Conservation (phyloP, 2,329 filamentous ascomycete genomes). For the Fusarium kyushuense region DNA sequence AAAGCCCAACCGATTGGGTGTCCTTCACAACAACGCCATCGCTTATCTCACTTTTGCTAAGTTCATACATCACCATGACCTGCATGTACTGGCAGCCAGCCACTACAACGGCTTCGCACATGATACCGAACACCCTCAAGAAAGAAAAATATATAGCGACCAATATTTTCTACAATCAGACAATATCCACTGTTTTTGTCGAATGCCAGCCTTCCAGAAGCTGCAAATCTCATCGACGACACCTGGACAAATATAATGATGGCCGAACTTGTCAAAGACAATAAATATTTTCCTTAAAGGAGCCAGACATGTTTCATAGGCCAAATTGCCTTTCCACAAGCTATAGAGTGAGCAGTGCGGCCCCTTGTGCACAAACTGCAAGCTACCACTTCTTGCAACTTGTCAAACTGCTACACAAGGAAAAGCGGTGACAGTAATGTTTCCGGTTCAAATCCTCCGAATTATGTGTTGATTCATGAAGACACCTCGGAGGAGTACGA, state of each 20-base stretch:
- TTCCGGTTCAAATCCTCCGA: conserved; percentile 1
- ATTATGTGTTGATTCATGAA: background rate
- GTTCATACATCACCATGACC: conserved; percentile 38
- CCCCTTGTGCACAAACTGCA: conserved; percentile 16
- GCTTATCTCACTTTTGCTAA: conserved; percentile 46
- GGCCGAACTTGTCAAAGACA: background rate
- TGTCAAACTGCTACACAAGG: conserved; percentile 42
- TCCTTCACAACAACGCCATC: conserved; percentile 39
- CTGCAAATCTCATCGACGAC: no score
- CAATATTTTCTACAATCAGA: background rate
- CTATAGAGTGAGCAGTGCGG: background rate
- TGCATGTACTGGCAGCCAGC: conserved; percentile 41
- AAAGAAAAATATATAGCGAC: background rate
- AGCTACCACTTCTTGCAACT: conserved; percentile 19
- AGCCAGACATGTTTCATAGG: background rate
- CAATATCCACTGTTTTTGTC: background rate
- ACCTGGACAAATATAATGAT: background rate
- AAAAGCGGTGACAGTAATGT: conserved; percentile 33
- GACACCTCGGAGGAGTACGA: background rate
- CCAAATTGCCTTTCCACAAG: background rate
- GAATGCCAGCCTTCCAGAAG: background rate
- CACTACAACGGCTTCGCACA: conserved; percentile 36
- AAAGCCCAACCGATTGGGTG: conserved; percentile 45
- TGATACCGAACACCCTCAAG: conserved; percentile 18
- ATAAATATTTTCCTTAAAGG: background rate